Conservation (phyloP, 768 basidiomycete genomes). For the Lactarius psammicola region DNA sequence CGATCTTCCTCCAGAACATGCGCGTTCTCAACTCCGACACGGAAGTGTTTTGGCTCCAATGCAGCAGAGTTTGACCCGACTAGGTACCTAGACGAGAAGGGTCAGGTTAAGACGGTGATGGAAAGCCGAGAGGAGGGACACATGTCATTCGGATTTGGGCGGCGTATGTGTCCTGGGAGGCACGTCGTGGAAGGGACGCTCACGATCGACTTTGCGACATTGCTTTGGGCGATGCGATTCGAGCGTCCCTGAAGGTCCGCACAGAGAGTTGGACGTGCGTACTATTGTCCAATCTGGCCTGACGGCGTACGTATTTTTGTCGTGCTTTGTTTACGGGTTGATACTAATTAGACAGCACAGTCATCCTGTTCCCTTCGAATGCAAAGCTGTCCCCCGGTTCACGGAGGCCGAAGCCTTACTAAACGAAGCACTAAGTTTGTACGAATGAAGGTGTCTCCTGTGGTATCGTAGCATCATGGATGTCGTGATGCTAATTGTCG, state of each 20-base stretch:
- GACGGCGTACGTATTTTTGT: constrained; percentile 15
- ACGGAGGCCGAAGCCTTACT: constrained; percentile 5
- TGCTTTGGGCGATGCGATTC: constrained; percentile 33
- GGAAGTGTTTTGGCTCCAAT: background rate
- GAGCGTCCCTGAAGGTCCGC: constrained; percentile 6
- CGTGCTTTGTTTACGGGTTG: background rate
- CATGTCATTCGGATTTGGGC: constrained; percentile 32
- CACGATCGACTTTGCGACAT: constrained; percentile 35
- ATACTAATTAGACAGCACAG: constrained; percentile 10
- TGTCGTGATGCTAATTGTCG: background rate
- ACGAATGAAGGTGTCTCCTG: background rate
- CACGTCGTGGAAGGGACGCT: constrained; percentile 35
- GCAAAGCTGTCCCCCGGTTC: constrained; percentile 22
- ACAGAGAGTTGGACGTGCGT: constrained; percentile 2
- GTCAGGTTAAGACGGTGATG: background rate
- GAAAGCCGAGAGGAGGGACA: constrained; percentile 35
- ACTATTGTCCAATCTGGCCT: constrained; percentile 2
- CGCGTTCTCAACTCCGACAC: background rate
- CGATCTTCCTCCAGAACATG: constrained; percentile 2
- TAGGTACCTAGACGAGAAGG: constrained; percentile 7
- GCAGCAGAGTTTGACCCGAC: background rate
- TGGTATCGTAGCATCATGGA: too few species aligned
- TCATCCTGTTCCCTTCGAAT: constrained; percentile 21
- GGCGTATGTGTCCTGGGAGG: constrained; percentile 36
- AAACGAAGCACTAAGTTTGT: background rate